Conservation (phyloP, 495 filamentous ascomycete species). For the Podospora conica region DNA sequence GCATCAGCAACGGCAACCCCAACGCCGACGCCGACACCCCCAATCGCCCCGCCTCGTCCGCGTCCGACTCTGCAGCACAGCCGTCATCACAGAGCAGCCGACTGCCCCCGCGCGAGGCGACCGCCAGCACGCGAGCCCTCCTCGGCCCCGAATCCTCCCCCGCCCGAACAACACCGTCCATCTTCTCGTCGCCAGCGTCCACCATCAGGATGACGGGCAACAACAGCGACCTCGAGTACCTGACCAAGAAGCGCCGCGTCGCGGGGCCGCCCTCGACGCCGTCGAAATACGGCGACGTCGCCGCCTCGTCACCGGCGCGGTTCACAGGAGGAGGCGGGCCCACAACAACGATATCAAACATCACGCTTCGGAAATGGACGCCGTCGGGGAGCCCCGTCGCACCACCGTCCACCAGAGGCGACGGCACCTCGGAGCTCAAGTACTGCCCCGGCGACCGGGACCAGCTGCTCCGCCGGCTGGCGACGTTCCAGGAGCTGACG, state of each 20-base stretch:
- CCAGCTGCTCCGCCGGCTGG: slow-evolving; percentile 72
- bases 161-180: background rate
- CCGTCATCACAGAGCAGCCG: slow-evolving; percentile 15
- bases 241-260: slow-evolving; percentile 45
- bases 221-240: slow-evolving; percentile 26
- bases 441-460: slow-evolving; percentile 83
- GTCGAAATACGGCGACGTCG: slow-evolving; percentile 13
- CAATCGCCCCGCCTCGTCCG: slow-evolving; percentile 18
- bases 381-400: slow-evolving; percentile 13
- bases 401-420: background rate
- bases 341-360: slow-evolving; percentile 29
- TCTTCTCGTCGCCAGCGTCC: slow-evolving; percentile 18
- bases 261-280: slow-evolving; percentile 26
- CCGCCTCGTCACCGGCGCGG: background rate
- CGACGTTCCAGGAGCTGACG: slow-evolving; percentile 83
- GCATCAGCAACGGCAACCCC: slow-evolving; percentile 36
- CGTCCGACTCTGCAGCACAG: slow-evolving; percentile 1
- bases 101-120: background rate
- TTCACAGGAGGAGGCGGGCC: slow-evolving; percentile 14
- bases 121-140: background rate
- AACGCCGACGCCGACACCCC: slow-evolving; percentile 9
- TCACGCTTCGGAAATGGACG: slow-evolving; percentile 39
- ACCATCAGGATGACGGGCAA: slow-evolving; percentile 23
- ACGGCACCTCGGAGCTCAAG: slow-evolving; percentile 11
- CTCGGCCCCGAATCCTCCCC: background rate